These are phyloP conservation scores for Pseudoscleropodium purum DNA, from an alignment of 225 moss, liverwort and hornwort genomes.

Conservation along the genomic window DNA sequence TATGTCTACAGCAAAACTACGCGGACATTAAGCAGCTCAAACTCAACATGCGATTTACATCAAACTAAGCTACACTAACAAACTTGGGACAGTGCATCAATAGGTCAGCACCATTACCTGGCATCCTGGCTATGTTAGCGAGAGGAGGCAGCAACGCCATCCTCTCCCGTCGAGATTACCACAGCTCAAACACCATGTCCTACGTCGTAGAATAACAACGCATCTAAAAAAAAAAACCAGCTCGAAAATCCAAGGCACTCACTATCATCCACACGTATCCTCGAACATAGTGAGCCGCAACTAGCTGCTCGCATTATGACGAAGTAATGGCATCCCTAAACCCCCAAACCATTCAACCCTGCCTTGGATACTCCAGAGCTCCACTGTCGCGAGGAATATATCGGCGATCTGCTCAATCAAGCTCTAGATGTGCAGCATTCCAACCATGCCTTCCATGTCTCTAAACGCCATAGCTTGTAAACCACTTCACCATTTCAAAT, in stretches of 20 bases:
- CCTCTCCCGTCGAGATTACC: constrained; percentile 4
- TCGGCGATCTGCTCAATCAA: not conserved
- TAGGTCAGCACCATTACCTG: not conserved
- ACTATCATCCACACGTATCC: not conserved
- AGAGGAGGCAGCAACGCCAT: constrained; percentile 48
- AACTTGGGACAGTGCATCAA: not conserved
- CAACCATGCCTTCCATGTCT: not conserved
- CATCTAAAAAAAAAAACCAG: not conserved
- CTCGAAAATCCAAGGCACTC: not conserved
- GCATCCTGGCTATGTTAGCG: constrained; percentile 22
- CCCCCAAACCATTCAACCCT: not conserved
- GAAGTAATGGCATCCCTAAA: not conserved
- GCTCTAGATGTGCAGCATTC: not conserved
- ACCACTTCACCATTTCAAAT: not conserved
- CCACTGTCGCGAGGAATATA: not conserved
- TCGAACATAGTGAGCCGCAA: not conserved
- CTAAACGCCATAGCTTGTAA: not conserved
- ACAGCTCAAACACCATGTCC: not conserved
- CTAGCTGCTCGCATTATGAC: not conserved
- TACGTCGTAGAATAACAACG: not conserved
- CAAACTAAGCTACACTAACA: not conserved
- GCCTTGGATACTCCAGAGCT: not conserved
- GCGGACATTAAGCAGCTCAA: not conserved
- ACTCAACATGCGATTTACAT: not conserved
- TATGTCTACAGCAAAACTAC: not conserved